phyloP scores from a whole-genome alignment of 306 rosid genomes.

The Rubus parviflorus region DNA sequence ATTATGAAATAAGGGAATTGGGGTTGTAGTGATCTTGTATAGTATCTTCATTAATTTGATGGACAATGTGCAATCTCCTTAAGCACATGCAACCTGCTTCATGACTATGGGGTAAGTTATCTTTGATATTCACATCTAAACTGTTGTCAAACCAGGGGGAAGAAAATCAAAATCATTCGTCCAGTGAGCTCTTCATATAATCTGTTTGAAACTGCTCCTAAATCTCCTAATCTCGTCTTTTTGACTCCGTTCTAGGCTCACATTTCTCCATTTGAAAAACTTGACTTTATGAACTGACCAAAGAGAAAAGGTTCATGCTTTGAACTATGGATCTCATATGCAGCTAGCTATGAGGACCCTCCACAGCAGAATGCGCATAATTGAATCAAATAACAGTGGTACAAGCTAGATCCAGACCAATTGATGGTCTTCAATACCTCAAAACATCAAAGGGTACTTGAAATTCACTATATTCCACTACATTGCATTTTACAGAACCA shows the following conservation, averaged over 20 bases:
- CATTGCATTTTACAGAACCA: neutral
- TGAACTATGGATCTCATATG: neutral
- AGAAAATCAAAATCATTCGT: neutral
- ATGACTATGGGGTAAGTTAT: no score
- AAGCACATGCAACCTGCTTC: neutral
- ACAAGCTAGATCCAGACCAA: constrained; percentile 12
- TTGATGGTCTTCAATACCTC: neutral
- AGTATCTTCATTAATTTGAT: neutral
- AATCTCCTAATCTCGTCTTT: neutral
- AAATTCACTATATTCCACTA: constrained; percentile 8
- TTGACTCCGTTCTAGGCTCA: neutral
- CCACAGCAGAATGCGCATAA: neutral
- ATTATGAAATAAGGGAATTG: neutral
- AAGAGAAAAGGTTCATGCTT: constrained; percentile 4
- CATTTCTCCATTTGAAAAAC: neutral
- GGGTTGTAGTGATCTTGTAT: neutral
- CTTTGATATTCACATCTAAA: no score
- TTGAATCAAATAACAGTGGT: no score
- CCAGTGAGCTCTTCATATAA: neutral
- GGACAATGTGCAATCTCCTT: neutral
- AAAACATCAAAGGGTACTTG: constrained; percentile 2
- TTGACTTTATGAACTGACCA: neutral
- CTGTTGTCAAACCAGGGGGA: neutral
- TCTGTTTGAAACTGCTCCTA: neutral
- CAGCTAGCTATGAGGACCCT: neutral